phyloP scores from a whole-genome alignment of 805 yeast species.

The Metahyphopichia silvanorum region DNA sequence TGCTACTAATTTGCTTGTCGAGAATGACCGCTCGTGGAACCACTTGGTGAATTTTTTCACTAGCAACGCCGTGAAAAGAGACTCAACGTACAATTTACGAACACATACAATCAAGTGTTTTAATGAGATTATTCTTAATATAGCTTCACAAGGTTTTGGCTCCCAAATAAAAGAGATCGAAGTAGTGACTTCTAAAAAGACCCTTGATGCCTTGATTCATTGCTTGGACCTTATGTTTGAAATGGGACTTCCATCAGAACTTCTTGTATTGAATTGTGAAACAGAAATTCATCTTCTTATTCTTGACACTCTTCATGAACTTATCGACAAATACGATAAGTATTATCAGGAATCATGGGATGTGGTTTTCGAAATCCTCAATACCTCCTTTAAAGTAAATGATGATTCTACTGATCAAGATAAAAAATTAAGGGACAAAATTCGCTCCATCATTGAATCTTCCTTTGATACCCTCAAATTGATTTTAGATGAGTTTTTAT shows the following conservation, averaged over 20 bases:
- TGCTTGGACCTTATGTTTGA: conserved; percentile 42
- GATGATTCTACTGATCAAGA: conserved; percentile 18
- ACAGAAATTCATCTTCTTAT: conserved; percentile 63
- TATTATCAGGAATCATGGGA: conserved; percentile 68
- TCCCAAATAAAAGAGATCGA: conserved; percentile 14
- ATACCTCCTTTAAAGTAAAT: conserved; percentile 49
- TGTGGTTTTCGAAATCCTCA: conserved; percentile 58
- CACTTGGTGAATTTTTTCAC: conserved; percentile 45
- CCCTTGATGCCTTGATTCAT: conserved; percentile 46
- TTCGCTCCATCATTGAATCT: conserved; percentile 52
- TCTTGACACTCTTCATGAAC: conserved; percentile 60
- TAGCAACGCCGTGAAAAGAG: conserved; percentile 42
- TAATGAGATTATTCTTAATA: conserved; percentile 44
- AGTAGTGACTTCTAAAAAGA: conserved; percentile 39
- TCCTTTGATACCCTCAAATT: conserved; percentile 82
- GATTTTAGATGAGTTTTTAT: conserved; percentile 81
- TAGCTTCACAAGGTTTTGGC: conserved; percentile 40
- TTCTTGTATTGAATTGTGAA: conserved; percentile 53
- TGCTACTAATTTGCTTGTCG: conserved; percentile 46
- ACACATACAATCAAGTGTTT: conserved; percentile 48
- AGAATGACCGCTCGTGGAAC: conserved; percentile 46
- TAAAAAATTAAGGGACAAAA: conserved; percentile 42
- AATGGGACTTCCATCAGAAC: conserved; percentile 37
- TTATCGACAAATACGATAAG: conserved; percentile 77
- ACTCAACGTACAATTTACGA: conserved; percentile 40